A percentile compares a stretch with the other conserved stretches of the same genome.
phyloP scores from a whole-genome alignment of 345 rosid species.

The Pistacia integerrima region DNA sequence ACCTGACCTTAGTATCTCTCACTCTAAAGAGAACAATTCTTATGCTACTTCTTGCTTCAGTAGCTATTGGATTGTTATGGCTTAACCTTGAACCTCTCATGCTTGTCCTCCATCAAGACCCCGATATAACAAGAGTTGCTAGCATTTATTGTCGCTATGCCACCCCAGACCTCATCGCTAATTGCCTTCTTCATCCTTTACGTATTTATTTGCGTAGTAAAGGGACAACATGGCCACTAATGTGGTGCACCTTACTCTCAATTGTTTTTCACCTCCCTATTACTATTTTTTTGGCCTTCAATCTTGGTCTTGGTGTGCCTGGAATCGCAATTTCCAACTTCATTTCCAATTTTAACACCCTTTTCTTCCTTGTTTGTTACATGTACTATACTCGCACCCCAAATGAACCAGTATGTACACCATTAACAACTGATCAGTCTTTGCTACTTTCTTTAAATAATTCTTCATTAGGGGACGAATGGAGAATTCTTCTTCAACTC shows the following conservation, averaged over 20 bases:
- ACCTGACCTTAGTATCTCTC: slow-evolving; percentile 45
- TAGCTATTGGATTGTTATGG: slow-evolving; percentile 74
- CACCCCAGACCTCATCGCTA: slow-evolving; percentile 79
- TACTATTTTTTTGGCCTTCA: slow-evolving; percentile 55
- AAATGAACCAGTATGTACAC: slow-evolving; percentile 7
- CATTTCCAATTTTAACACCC: slow-evolving; percentile 61
- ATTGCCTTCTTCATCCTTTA: slow-evolving; percentile 76
- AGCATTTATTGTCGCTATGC: slow-evolving; percentile 63
- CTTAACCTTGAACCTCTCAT: slow-evolving; percentile 65
- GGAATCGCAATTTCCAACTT: slow-evolving; percentile 80
- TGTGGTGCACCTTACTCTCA: slow-evolving; percentile 73
- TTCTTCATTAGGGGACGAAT: slow-evolving; percentile 33
- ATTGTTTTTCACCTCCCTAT: slow-evolving; percentile 63
- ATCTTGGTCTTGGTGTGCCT: slow-evolving; percentile 56
- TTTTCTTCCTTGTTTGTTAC: slow-evolving; percentile 57
- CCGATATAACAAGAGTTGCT: slow-evolving; percentile 65
- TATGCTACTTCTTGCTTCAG: slow-evolving; percentile 59
- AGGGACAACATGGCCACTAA: slow-evolving; percentile 84
- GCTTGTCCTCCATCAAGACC: slow-evolving; percentile 65
- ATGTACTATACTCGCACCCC: slow-evolving; percentile 31
- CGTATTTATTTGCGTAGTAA: slow-evolving; percentile 83
- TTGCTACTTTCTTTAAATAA: neutral
- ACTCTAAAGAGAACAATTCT: slow-evolving; percentile 64
- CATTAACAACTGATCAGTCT: neutral
- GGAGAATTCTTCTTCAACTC: slow-evolving; percentile 59